A percentile compares a stretch with the other conserved stretches of the same genome.
These are phyloP conservation scores for Fusarium sp. DNA, from an alignment of 2,329 filamentous ascomycete species.

Conservation along the genomic window DNA sequence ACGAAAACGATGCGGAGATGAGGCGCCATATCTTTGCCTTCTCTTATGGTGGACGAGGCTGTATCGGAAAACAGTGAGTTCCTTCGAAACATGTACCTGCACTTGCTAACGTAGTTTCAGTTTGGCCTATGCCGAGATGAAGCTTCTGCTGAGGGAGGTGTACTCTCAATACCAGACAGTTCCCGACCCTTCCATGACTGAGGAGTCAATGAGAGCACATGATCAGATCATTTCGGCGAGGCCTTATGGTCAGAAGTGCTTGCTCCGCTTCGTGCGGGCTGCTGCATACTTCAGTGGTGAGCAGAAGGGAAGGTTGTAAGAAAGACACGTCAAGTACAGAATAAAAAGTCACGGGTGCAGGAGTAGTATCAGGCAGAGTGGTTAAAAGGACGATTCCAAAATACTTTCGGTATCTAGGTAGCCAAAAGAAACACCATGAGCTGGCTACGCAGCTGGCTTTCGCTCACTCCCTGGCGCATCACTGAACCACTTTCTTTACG, in stretches of 20 bases:
- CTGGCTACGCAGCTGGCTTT: neutral
- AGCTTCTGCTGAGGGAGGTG: constrained; percentile 12
- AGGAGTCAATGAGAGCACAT: constrained; percentile 11
- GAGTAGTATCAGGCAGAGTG: neutral
- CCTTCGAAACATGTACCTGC: no score
- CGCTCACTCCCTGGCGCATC: neutral
- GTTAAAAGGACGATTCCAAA: neutral
- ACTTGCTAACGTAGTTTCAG: neutral
- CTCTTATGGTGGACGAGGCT: constrained; percentile 71
- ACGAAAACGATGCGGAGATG: constrained; percentile 77
- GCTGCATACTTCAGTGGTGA: neutral
- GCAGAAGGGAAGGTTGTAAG: neutral
- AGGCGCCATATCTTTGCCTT: constrained; percentile 73
- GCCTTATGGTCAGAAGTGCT: constrained; percentile 16
- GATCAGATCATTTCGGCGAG: constrained; percentile 24
- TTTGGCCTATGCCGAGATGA: constrained; percentile 21
- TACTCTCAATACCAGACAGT: constrained; percentile 6
- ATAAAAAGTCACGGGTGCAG: neutral
- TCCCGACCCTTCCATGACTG: constrained; percentile 10
- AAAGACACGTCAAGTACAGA: neutral
- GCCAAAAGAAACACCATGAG: neutral
- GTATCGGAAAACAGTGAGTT: constrained; percentile 73
- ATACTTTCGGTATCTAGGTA: neutral
- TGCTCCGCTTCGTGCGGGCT: constrained; percentile 2
- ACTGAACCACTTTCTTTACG: neutral